A percentile compares a stretch with the other conserved stretches of the same genome.
These are phyloP conservation scores for Xylaria castorea DNA, from an alignment of 495 filamentous ascomycete genomes.

Conservation along the genomic window DNA sequence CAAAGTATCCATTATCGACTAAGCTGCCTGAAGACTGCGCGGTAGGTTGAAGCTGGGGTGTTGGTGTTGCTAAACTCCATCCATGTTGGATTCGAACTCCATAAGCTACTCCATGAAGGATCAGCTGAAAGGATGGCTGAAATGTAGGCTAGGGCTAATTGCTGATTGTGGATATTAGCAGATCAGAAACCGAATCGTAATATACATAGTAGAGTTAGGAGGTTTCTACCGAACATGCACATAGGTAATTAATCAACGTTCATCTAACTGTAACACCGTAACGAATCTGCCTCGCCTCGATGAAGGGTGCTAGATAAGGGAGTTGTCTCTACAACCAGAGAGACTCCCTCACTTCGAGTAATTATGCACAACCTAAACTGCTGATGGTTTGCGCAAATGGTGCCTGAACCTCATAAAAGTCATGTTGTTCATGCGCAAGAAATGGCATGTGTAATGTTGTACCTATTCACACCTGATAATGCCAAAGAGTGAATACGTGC, in stretches of 20 bases:
- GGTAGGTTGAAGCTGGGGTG: not conserved
- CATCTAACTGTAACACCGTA: not conserved
- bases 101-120: not conserved
- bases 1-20: not conserved
- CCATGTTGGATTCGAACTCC: not conserved
- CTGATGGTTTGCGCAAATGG: not conserved
- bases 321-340: not conserved
- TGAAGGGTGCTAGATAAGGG: not conserved
- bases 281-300: not conserved
- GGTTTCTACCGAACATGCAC: not conserved
- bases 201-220: not conserved
- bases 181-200: not conserved
- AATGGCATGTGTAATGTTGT: not conserved
- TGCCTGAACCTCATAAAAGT: not conserved
- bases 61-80: not conserved
- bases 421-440: not conserved
- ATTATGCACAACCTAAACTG: not conserved
- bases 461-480: not conserved
- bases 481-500: not conserved
- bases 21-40: not conserved
- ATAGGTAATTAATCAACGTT: not conserved
- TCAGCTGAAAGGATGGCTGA: slow-evolving; percentile 9
- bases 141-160: not conserved
- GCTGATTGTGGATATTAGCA: not conserved
- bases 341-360: no score